Conservation (phyloP, 805 yeast genomes). For the Yarrowia sp. region DNA sequence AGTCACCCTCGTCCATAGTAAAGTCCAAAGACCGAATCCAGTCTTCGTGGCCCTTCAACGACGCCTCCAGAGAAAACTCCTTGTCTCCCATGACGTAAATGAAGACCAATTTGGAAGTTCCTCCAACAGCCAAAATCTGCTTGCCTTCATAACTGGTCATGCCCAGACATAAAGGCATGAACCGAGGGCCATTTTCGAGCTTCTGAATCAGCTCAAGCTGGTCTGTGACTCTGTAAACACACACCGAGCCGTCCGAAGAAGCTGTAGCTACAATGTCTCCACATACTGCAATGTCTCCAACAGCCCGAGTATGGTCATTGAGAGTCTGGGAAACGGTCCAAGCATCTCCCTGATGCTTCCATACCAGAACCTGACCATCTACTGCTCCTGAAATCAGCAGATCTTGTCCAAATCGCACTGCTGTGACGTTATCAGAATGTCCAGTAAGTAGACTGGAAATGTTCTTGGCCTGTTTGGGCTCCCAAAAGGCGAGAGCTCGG, state of each 20-base stretch:
- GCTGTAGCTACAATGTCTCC: conserved; percentile 53
- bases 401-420: conserved; percentile 34
- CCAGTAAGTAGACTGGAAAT: conserved; percentile 3
- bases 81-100: conserved; percentile 41
- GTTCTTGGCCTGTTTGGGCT: conserved; percentile 24
- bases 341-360: conserved; percentile 42
- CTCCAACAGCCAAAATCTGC: conserved; percentile 37
- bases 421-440: conserved; percentile 20
- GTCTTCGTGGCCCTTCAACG: conserved; percentile 87
- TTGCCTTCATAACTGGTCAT: conserved; percentile 26
- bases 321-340: conserved; percentile 36
- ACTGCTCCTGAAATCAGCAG: conserved; percentile 61
- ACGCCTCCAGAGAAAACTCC: conserved; percentile 45
- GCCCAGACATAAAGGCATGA: conserved; percentile 35
- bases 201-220: conserved; percentile 25
- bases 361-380: conserved; percentile 59
- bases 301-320: conserved; percentile 47
- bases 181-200: conserved; percentile 29
- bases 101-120: conserved; percentile 45
- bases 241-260: conserved; percentile 56
- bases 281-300: conserved; percentile 51
- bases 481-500: conserved; percentile 31
- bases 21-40: conserved; percentile 82
- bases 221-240: background rate
- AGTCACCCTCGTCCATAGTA: conserved; percentile 43